A percentile compares a stretch with the other conserved stretches of the same genome.
Evolutionary conservation across 768 basidiomycete species (phyloP).

Genomic region (Termitomyces sp.): DNA sequence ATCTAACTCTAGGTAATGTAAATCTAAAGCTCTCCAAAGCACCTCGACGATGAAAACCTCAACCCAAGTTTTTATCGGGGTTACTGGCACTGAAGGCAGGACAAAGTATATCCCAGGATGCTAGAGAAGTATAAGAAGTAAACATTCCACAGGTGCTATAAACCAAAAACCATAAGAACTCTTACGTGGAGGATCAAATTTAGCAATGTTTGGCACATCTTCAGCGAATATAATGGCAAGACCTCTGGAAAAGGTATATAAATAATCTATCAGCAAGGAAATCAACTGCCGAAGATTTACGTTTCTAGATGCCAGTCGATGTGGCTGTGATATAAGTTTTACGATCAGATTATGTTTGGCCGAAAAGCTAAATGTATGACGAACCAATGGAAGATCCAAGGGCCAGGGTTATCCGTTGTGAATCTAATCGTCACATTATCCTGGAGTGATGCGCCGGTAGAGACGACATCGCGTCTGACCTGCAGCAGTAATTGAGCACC

Average conservation of each 20-base stretch:
- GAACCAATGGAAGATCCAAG: slow-evolving; percentile 46
- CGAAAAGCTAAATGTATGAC: not conserved
- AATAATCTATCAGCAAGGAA: not conserved
- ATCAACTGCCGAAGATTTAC: slow-evolving; percentile 9
- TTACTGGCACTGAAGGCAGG: slow-evolving; percentile 18
- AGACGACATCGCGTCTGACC: slow-evolving; percentile 27
- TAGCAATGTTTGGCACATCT: slow-evolving; percentile 13
- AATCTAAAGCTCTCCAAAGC: too few species aligned
- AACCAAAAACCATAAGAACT: not conserved
- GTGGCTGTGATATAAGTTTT: slow-evolving; percentile 24
- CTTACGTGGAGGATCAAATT: slow-evolving; percentile 1
- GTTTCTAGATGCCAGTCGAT: slow-evolving; percentile 47
- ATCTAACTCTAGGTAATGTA: too few species aligned
- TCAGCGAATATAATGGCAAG: slow-evolving; percentile 37
- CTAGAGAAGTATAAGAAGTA: slow-evolving; percentile 7
- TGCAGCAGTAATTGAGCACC: not conserved
- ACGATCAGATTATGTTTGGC: too few species aligned
- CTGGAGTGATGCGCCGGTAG: slow-evolving; percentile 19
- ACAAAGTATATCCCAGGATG: slow-evolving; percentile 29
- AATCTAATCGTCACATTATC: slow-evolving; percentile 44
- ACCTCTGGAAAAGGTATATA: slow-evolving; percentile 16
- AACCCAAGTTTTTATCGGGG: not conserved
- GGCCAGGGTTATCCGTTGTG: slow-evolving; percentile 44
- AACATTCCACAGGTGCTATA: not conserved
- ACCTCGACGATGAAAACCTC: too few species aligned